phyloP scores from a whole-genome alignment of 2,329 filamentous ascomycete species.

The Talaromyces sp. region DNA sequence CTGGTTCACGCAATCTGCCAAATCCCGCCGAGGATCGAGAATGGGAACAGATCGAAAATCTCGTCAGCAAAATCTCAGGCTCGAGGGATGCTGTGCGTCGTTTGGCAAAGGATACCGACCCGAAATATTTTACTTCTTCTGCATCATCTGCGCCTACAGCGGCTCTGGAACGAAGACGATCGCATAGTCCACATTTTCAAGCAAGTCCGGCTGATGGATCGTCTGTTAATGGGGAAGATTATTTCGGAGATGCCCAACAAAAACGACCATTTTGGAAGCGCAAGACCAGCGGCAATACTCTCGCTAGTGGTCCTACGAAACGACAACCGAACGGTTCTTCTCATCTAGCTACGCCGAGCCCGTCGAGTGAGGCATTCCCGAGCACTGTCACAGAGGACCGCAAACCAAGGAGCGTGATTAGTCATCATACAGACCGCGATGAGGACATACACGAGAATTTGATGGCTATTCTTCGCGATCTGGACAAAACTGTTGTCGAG shows the following conservation, averaged over 20 bases:
- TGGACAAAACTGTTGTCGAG: conserved; percentile 78
- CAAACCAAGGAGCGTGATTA: conserved; percentile 32
- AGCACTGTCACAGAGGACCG: conserved; percentile 26
- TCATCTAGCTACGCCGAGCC: conserved; percentile 50
- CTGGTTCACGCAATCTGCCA: conserved; percentile 25
- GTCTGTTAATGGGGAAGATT: conserved; percentile 32
- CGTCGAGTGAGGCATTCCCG: conserved; percentile 30
- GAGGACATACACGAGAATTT: conserved; percentile 75
- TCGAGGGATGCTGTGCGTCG: conserved; percentile 84
- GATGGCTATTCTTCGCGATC: conserved; percentile 73
- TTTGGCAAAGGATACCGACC: conserved; percentile 78
- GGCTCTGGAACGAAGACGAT: conserved; percentile 28
- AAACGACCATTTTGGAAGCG: conserved; percentile 87
- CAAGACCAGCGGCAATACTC: conserved; percentile 60
- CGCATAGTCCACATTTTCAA: conserved; percentile 31
- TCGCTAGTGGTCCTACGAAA: conserved; percentile 39
- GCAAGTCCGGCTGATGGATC: conserved; percentile 29
- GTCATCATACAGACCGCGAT: conserved; percentile 49
- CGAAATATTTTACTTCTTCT: conserved; percentile 48
- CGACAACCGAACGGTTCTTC: conserved; percentile 49
- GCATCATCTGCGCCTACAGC: conserved; percentile 17
- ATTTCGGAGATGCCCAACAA: conserved; percentile 43
- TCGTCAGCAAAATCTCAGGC: conserved; percentile 81
- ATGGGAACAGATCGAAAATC: conserved; percentile 79
- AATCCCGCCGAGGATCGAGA: conserved; percentile 66